phyloP scores from a whole-genome alignment of 1,284 basidiomycete species.

The Apiotrichum porosum region DNA sequence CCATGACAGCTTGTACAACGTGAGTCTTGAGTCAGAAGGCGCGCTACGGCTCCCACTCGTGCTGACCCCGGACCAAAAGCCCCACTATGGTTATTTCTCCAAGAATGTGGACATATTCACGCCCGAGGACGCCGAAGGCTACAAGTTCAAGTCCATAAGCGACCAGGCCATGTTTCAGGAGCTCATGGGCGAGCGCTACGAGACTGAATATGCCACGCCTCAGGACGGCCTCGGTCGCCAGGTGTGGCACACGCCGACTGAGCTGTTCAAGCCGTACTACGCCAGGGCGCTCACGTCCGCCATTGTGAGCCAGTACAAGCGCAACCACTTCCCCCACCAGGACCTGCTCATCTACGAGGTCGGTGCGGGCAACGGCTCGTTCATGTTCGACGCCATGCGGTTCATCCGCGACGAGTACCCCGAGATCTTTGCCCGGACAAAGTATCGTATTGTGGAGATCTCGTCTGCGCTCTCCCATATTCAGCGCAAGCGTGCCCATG shows the following conservation, averaged over 20 bases:
- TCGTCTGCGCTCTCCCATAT: slow-evolving; percentile 68
- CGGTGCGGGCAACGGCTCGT: slow-evolving; percentile 93
- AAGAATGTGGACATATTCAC: slow-evolving; percentile 83
- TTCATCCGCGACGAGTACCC: slow-evolving; percentile 74
- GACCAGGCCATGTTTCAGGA: slow-evolving; percentile 75
- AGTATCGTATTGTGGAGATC: slow-evolving; percentile 88
- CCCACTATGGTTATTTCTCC: slow-evolving; percentile 94
- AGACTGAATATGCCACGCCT: slow-evolving; percentile 31
- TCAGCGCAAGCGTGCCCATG: slow-evolving; percentile 61
- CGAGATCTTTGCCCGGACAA: slow-evolving; percentile 82
- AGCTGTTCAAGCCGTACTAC: slow-evolving; percentile 97
- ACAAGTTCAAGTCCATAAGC: slow-evolving; percentile 66
- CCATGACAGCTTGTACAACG: slow-evolving; percentile 92
- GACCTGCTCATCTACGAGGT: slow-evolving; percentile 95
- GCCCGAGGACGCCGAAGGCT: slow-evolving; percentile 54
- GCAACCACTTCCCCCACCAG: slow-evolving; percentile 91
- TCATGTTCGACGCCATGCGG: slow-evolving; percentile 82
- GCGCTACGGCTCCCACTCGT: background rate
- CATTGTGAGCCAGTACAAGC: slow-evolving; percentile 82
- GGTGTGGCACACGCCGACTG: slow-evolving; percentile 98
- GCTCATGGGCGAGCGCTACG: slow-evolving; percentile 70
- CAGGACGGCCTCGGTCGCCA: slow-evolving; percentile 69
- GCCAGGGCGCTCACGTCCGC: slow-evolving; percentile 85
- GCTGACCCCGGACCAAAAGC: slow-evolving; percentile 46
- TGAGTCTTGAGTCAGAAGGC: slow-evolving; percentile 15